A percentile compares a stretch with the other conserved stretches of the same genome.
These are phyloP conservation scores for Candida krabiensis DNA, from an alignment of 805 yeast species.

Conservation along the genomic window DNA sequence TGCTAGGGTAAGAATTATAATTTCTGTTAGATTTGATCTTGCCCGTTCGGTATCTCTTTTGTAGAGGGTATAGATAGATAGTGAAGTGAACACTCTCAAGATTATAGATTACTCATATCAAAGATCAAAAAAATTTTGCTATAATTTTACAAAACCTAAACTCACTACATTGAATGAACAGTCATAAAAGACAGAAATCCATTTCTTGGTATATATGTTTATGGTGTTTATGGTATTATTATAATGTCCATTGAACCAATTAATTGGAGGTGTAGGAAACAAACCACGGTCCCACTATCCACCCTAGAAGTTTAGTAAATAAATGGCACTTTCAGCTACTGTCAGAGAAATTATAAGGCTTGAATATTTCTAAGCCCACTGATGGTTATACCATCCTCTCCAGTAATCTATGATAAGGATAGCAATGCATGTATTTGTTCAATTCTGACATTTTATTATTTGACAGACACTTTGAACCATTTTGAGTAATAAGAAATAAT, in stretches of 20 bases:
- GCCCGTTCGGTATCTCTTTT: too few relatives aligned
- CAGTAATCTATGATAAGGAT: not conserved
- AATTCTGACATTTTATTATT: not conserved
- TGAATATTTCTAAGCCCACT: not conserved
- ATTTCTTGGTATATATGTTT: too few relatives aligned
- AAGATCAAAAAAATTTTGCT: too few relatives aligned
- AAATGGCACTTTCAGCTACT: not conserved
- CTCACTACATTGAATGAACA: too few relatives aligned
- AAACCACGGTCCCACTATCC: not conserved
- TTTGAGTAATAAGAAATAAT: not conserved
- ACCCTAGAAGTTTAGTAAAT: not conserved
- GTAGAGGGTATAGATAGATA: too few relatives aligned
- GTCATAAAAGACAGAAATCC: too few relatives aligned
- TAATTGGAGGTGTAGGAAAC: not conserved
- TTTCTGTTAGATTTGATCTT: too few relatives aligned
- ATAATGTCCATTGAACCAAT: not conserved
- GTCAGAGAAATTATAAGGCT: not conserved
- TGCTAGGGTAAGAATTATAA: too few relatives aligned
- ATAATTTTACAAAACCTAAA: too few relatives aligned
- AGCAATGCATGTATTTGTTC: not conserved
- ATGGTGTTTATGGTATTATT: too few relatives aligned
- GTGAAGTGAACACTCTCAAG: too few relatives aligned
- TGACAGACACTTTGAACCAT: not conserved
- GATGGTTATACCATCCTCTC: not conserved
- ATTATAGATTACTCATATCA: too few relatives aligned